These are phyloP conservation scores for Spirogloea muscicola DNA, from an alignment of 139 green algal species.

Conservation along the genomic window DNA sequence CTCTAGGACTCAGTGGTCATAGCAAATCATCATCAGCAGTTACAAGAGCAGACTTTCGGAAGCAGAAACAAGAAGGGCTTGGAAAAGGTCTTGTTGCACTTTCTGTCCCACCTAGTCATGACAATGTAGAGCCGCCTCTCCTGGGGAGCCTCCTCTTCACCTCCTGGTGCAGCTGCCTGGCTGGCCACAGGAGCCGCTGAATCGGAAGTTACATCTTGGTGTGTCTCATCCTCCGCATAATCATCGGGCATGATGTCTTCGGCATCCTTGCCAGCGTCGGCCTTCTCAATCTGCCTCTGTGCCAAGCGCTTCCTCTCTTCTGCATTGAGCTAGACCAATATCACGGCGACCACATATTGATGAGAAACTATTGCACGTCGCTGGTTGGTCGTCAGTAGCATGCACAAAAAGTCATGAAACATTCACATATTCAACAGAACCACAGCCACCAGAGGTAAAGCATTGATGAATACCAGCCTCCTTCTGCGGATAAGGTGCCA, in stretches of 20 bases:
- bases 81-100: too few relatives aligned
- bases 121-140: slow-evolving; percentile 41
- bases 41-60: too few relatives aligned
- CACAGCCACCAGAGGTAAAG: too few relatives aligned
- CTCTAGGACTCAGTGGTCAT: too few relatives aligned
- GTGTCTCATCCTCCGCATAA: slow-evolving; percentile 16
- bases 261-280: neutral
- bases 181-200: neutral
- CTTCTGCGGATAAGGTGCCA: slow-evolving; percentile 37
- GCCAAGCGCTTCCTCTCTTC: neutral
- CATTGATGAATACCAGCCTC: slow-evolving; percentile 32
- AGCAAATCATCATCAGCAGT: too few relatives aligned
- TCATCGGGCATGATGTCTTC: slow-evolving; percentile 6
- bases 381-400: too few relatives aligned
- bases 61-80: too few relatives aligned
- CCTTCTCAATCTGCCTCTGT: slow-evolving; percentile 13
- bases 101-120: slow-evolving; percentile 47
- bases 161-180: neutral
- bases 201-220: neutral
- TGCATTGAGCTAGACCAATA: too few relatives aligned
- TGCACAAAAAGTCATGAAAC: too few relatives aligned
- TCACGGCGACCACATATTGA: too few relatives aligned
- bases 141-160: neutral
- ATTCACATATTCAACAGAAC: too few relatives aligned
- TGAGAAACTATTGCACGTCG: too few relatives aligned